These are phyloP conservation scores for Nicotiana attenuata DNA, from an alignment of 257 asterid genomes.

Conservation along the genomic window DNA sequence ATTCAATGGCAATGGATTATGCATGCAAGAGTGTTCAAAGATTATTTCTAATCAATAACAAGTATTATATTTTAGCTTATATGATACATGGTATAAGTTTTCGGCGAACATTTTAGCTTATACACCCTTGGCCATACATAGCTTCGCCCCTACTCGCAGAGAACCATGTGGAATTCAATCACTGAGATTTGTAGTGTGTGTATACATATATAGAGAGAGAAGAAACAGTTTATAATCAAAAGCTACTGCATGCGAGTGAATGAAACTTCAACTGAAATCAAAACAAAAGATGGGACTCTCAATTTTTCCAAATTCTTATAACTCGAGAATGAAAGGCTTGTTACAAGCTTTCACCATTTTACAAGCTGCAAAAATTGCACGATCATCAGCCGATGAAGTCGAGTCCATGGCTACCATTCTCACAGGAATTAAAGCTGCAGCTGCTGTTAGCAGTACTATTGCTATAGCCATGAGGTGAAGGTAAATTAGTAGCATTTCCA, in stretches of 20 bases:
- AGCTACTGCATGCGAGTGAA: not conserved
- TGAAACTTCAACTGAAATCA: not conserved
- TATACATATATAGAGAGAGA: not conserved
- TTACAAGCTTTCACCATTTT: not conserved
- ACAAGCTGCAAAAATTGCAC: not conserved
- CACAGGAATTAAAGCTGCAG: conserved; percentile 34
- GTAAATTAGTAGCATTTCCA: conserved; percentile 29
- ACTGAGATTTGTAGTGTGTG: not conserved
- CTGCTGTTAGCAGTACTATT: conserved; percentile 30
- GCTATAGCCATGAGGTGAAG: conserved; percentile 37
- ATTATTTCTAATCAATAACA: too few species aligned
- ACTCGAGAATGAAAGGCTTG: not conserved
- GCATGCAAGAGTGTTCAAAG: too few species aligned
- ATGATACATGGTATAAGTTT: too few species aligned
- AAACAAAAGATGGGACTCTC: not conserved
- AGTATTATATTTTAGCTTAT: too few species aligned
- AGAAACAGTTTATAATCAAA: not conserved
- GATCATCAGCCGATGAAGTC: conserved; percentile 29
- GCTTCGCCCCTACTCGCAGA: not conserved
- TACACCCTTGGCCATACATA: too few species aligned
- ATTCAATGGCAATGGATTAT: too few species aligned
- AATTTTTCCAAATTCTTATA: not conserved
- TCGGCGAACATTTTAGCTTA: too few species aligned
- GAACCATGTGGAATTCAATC: not conserved
- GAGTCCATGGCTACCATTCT: conserved; percentile 28